Percentiles rank a stretch among this genome's conserved stretches.
Conservation (phyloP, 2,329 filamentous ascomycete genomes). For the Fusarium sp. region DNA sequence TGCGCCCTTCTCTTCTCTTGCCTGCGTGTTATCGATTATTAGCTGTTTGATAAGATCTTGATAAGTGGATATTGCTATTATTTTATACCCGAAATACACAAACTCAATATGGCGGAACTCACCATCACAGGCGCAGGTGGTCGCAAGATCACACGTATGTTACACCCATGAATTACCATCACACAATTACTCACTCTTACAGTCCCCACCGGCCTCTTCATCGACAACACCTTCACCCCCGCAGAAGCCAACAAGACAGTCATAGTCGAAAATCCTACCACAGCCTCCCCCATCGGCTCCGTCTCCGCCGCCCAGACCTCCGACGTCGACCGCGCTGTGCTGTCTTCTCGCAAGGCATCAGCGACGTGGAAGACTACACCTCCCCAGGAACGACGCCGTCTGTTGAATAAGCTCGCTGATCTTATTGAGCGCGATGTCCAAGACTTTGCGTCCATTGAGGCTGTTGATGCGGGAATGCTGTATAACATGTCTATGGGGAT, state of each 20-base stretch:
- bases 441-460: conserved; percentile 77
- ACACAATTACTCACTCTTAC: not conserved
- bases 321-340: conserved; percentile 78
- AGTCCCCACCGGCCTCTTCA: conserved; percentile 29
- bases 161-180: not conserved
- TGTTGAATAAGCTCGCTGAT: conserved; percentile 76
- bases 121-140: conserved; percentile 3
- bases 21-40: not conserved
- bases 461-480: conserved; percentile 82
- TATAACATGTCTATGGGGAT: conserved; percentile 59
- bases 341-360: conserved; percentile 81
- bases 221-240: conserved; percentile 12
- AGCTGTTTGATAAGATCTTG: not conserved
- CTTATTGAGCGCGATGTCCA: conserved; percentile 77
- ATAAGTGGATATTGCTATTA: not conserved
- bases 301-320: conserved; percentile 11
- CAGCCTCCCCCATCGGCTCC: not conserved
- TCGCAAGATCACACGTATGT: conserved; percentile 6
- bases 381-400: conserved; percentile 70
- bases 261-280: conserved; percentile 5
- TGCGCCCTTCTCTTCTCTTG: not conserved
- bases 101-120: not conserved
- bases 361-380: conserved; percentile 18
- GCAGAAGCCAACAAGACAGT: not conserved
- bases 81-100: not conserved